These are phyloP conservation scores for Moesziomyces globuligerus DNA, from an alignment of 1,284 basidiomycete species.

Conservation along the genomic window DNA sequence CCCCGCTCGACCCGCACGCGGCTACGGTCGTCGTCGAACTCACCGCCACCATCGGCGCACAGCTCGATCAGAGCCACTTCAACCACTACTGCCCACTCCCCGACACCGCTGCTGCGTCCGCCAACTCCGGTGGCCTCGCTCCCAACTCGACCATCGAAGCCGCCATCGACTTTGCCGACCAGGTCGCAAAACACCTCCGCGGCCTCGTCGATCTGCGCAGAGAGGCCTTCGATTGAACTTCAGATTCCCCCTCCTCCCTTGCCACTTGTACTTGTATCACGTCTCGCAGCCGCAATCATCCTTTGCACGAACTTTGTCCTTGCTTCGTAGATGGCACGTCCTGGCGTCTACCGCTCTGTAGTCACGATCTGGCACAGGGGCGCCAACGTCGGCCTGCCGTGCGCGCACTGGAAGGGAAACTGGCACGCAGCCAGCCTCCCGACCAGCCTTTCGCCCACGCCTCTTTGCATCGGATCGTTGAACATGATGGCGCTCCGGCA, in stretches of 20 bases:
- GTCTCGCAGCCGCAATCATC: too few species aligned
- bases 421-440: slow-evolving; percentile 75
- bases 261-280: slow-evolving; percentile 16
- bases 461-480: slow-evolving; percentile 78
- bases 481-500: slow-evolving; percentile 74
- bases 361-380: slow-evolving; percentile 24
- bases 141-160: slow-evolving; percentile 32
- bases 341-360: background rate
- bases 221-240: slow-evolving; percentile 25
- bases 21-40: slow-evolving; percentile 39
- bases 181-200: slow-evolving; percentile 21
- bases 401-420: slow-evolving; percentile 93
- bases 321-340: too few species aligned
- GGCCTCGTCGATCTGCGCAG: slow-evolving; percentile 38
- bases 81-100: slow-evolving; percentile 17
- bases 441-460: slow-evolving; percentile 79
- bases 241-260: background rate
- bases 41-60: slow-evolving; percentile 18
- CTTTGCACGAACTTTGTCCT: too few species aligned
- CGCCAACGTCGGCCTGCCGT: slow-evolving; percentile 72
- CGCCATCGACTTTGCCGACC: slow-evolving; percentile 30
- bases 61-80: slow-evolving; percentile 38
- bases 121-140: slow-evolving; percentile 12
- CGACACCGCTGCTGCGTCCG: background rate
- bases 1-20: slow-evolving; percentile 30